phyloP scores from a whole-genome alignment of 768 basidiomycete species.

The Russula foetens region DNA sequence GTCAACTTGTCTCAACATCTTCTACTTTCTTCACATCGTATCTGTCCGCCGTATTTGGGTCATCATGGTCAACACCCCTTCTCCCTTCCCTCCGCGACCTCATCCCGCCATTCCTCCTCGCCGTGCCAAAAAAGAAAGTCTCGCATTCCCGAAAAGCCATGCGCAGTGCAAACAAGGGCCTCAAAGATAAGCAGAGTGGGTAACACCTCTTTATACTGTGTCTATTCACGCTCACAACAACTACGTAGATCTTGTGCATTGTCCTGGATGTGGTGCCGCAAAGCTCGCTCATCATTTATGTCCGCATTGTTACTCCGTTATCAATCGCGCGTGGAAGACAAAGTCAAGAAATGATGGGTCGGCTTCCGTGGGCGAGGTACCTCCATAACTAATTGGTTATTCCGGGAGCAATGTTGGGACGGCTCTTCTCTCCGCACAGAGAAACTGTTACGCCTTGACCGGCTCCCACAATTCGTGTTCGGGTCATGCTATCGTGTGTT shows the following conservation, averaged over 20 bases:
- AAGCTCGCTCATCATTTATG: conserved; percentile 90
- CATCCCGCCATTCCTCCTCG: conserved; percentile 80
- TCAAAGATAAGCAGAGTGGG: conserved; percentile 90
- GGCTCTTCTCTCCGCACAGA: neutral
- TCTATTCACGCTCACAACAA: neutral
- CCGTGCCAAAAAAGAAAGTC: conserved; percentile 90
- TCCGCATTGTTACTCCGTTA: conserved; percentile 64
- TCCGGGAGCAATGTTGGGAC: neutral
- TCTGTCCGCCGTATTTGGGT: conserved; percentile 20
- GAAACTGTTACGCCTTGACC: neutral
- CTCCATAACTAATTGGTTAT: neutral
- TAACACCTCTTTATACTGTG: neutral
- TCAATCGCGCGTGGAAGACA: conserved; percentile 58
- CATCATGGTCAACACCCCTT: conserved; percentile 32
- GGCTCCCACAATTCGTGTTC: neutral
- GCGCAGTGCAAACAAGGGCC: conserved; percentile 88
- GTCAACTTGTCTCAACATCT: conserved; percentile 21
- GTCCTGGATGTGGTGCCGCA: conserved; percentile 81
- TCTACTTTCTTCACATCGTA: conserved; percentile 23
- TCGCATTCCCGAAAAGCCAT: conserved; percentile 94
- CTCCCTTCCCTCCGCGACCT: conserved; percentile 55
- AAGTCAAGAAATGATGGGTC: conserved; percentile 16
- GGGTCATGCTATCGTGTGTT: neutral
- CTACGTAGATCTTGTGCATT: conserved; percentile 73
- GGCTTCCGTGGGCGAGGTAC: neutral